Conservation (phyloP, 495 filamentous ascomycete species). For the Penicillium coffeae region DNA sequence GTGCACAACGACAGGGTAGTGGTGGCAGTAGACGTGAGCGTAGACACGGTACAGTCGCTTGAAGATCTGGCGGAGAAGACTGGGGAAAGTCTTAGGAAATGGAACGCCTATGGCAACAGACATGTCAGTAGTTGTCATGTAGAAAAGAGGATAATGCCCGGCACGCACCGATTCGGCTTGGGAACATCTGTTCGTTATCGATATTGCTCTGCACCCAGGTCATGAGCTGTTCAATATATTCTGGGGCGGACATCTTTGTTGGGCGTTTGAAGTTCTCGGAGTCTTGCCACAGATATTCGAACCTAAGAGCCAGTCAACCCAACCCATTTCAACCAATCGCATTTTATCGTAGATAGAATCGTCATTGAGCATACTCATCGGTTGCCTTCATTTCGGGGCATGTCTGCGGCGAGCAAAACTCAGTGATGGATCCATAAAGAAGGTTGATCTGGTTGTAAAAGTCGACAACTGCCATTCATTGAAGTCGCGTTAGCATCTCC, state of each 20-base stretch:
- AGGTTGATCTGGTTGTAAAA: constrained; percentile 99
- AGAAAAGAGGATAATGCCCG: background rate
- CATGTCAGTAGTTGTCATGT: constrained; percentile 3
- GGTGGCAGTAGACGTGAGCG: constrained; percentile 99
- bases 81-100: constrained; percentile 89
- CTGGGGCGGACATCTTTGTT: constrained; percentile 95
- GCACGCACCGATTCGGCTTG: constrained; percentile 75
- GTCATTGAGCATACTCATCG: constrained; percentile 66
- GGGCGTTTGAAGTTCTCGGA: constrained; percentile 86
- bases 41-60: constrained; percentile 98
- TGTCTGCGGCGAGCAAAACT: constrained; percentile 94
- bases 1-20: constrained; percentile 94
- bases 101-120: constrained; percentile 63
- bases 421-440: constrained; percentile 96
- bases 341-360: background rate
- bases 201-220: constrained; percentile 92
- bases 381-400: constrained; percentile 99
- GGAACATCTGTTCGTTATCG: constrained; percentile 93
- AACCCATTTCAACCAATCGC: background rate
- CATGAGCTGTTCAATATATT: constrained; percentile 97
- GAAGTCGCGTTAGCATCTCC: constrained; percentile 3
- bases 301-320: constrained; percentile 47
- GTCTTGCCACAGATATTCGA: constrained; percentile 99
- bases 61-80: constrained; percentile 87
- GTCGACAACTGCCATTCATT: constrained; percentile 71